Percentiles rank a stretch among this genome's conserved stretches.
Evolutionary conservation across 768 basidiomycete genomes (phyloP).

Genomic region (Nidularia pulvinata): DNA sequence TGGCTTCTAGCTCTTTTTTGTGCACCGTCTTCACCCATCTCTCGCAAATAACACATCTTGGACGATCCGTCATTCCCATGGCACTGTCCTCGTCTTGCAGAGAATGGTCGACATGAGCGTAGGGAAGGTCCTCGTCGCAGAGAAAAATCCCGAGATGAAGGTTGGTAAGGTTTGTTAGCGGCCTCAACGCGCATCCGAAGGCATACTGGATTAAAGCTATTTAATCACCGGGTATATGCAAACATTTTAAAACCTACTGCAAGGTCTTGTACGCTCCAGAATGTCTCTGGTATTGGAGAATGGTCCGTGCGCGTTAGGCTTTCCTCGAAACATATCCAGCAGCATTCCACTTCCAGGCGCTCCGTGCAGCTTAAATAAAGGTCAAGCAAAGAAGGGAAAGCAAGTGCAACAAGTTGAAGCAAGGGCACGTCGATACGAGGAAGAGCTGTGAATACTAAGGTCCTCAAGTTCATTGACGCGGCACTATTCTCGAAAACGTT

Average conservation of each 20-base stretch:
- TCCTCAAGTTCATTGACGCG: slow-evolving; percentile 34
- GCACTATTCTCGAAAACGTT: slow-evolving; percentile 20
- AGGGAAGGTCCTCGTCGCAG: slow-evolving; percentile 50
- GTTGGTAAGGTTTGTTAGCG: slow-evolving; percentile 43
- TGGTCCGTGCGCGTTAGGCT: slow-evolving; percentile 51
- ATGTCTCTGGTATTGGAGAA: slow-evolving; percentile 62
- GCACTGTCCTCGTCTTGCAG: slow-evolving; percentile 16
- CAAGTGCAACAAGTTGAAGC: slow-evolving; percentile 41
- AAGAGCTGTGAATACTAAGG: slow-evolving; percentile 50
- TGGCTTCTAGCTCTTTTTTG: slow-evolving; percentile 45
- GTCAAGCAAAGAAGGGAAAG: slow-evolving; percentile 41
- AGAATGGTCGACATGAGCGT: slow-evolving; percentile 44
- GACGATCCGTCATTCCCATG: slow-evolving; percentile 18
- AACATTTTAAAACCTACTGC: slow-evolving; percentile 41
- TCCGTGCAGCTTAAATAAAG: slow-evolving; percentile 63
- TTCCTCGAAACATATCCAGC: slow-evolving; percentile 67
- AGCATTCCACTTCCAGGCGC: slow-evolving; percentile 55
- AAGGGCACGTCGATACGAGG: slow-evolving; percentile 54
- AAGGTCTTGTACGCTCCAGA: slow-evolving; percentile 35
- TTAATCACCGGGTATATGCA: background rate
- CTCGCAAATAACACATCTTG: slow-evolving; percentile 33
- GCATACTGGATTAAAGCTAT: slow-evolving; percentile 5
- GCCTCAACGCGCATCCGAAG: slow-evolving; percentile 12
- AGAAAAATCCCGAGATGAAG: slow-evolving; percentile 67
- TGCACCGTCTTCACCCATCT: slow-evolving; percentile 26